Percentiles rank a stretch among this genome's conserved stretches.
Conservation (phyloP, 1,284 basidiomycete genomes). For the Ustilago nuda region DNA sequence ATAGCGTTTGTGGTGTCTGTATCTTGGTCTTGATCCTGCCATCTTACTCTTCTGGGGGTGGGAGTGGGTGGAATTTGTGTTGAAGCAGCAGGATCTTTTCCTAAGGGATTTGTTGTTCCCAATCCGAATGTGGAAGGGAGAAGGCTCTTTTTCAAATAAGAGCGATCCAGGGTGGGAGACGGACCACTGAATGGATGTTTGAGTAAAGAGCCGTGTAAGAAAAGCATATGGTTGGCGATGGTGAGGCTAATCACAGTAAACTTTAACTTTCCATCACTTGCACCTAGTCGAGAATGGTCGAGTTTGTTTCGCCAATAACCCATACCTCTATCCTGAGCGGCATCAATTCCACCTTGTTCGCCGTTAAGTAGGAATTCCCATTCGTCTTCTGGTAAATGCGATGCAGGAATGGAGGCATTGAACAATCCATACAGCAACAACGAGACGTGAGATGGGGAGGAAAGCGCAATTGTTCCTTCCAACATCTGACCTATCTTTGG, state of each 20-base stretch:
- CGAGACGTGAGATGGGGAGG: conserved; percentile 92
- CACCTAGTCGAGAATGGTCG: conserved; percentile 81
- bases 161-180: conserved; percentile 46
- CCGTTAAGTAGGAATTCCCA: conserved; percentile 86
- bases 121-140: conserved; percentile 36
- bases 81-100: neutral
- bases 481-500: conserved; percentile 86
- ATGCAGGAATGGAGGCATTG: conserved; percentile 93
- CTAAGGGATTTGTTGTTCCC: neutral
- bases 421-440: conserved; percentile 93
- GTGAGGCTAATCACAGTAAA: conserved; percentile 94
- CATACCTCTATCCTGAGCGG: conserved; percentile 44
- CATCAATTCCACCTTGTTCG: conserved; percentile 45
- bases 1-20: neutral
- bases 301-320: conserved; percentile 85
- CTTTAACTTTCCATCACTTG: conserved; percentile 77
- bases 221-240: conserved; percentile 94
- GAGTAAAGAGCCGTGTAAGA: conserved; percentile 89
- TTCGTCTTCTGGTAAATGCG: conserved; percentile 83
- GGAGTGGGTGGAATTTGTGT: conserved; percentile 5
- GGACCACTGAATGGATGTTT: conserved; percentile 79
- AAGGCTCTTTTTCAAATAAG: conserved; percentile 47
- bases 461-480: conserved; percentile 86
- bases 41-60: conserved; percentile 35
- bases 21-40: conserved; percentile 41